phyloP scores from a whole-genome alignment of 2,329 filamentous ascomycete species.

The Colletotrichum kahawae region DNA sequence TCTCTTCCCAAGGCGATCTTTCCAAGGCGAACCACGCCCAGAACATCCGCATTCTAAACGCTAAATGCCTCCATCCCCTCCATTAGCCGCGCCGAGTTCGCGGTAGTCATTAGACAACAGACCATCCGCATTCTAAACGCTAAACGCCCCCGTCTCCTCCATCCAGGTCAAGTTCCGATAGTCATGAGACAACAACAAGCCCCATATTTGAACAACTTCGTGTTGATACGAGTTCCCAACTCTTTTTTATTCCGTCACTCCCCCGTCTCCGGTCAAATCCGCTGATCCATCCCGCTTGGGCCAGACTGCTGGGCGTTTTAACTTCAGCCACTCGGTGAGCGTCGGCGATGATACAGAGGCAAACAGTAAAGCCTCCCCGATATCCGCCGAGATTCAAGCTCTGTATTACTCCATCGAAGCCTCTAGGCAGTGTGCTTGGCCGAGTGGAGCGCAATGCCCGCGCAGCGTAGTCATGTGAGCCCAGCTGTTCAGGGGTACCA shows the following conservation, averaged over 20 bases:
- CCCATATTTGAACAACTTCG: neutral
- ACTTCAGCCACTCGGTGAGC: neutral
- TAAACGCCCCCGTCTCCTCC: too few relatives aligned
- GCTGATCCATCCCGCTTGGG: neutral
- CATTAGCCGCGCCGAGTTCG: neutral
- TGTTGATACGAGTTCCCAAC: neutral
- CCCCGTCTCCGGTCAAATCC: neutral
- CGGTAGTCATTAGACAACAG: neutral
- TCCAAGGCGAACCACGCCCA: neutral
- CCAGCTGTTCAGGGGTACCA: neutral
- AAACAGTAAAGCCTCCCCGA: neutral
- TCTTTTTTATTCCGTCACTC: neutral
- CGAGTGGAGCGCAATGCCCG: neutral
- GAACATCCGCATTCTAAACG: neutral
- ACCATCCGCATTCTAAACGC: neutral
- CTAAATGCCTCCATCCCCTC: neutral
- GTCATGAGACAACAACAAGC: neutral
- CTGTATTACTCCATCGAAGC: neutral
- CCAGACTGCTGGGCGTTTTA: neutral
- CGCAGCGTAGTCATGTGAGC: neutral
- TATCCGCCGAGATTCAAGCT: neutral
- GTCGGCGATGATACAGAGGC: neutral
- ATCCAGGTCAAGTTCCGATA: too few relatives aligned
- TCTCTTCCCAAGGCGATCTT: neutral
- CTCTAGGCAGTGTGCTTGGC: neutral